Percentiles rank a stretch among this genome's conserved stretches.
phyloP scores from a whole-genome alignment of 495 filamentous ascomycete species.

The Pyrenopolyporus hunteri region DNA sequence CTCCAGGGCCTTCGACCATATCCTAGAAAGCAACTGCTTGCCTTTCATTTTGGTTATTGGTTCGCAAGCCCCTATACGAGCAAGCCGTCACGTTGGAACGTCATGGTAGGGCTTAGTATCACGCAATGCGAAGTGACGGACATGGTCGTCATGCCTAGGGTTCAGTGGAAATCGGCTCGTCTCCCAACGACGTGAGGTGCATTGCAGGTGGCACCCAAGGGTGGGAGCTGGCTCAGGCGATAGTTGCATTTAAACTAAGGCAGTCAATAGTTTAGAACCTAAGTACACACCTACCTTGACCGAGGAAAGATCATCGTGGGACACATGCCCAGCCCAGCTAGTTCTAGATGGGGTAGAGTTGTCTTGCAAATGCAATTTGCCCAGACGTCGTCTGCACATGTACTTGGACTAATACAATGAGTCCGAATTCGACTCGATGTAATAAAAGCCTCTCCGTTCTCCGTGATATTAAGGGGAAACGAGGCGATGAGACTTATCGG shows the following conservation, averaged over 20 bases:
- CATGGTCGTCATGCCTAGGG: neutral
- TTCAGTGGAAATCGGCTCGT: too few species aligned
- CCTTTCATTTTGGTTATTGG: neutral
- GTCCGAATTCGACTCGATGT: neutral
- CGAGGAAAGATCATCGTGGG: constrained; percentile 23
- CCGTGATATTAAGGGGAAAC: neutral
- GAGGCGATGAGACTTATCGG: neutral
- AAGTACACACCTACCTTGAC: constrained; percentile 6
- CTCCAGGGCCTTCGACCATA: constrained; percentile 1
- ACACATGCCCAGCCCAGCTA: constrained; percentile 1
- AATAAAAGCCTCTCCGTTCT: neutral
- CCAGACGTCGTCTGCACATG: neutral
- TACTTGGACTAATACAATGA: neutral
- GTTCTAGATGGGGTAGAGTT: neutral
- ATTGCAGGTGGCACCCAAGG: too few species aligned
- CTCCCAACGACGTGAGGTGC: too few species aligned
- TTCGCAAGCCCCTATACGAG: neutral
- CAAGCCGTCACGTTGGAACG: constrained; percentile 5
- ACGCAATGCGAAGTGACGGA: constrained; percentile 1
- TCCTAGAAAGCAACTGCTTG: neutral
- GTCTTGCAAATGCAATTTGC: neutral
- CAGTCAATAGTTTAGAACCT: constrained; percentile 17
- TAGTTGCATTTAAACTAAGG: constrained; percentile 8
- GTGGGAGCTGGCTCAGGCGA: too few species aligned
- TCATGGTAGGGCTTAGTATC: constrained; percentile 9